phyloP scores from a whole-genome alignment of 176 grass and related monocot species.

The Triticum monococcum region DNA sequence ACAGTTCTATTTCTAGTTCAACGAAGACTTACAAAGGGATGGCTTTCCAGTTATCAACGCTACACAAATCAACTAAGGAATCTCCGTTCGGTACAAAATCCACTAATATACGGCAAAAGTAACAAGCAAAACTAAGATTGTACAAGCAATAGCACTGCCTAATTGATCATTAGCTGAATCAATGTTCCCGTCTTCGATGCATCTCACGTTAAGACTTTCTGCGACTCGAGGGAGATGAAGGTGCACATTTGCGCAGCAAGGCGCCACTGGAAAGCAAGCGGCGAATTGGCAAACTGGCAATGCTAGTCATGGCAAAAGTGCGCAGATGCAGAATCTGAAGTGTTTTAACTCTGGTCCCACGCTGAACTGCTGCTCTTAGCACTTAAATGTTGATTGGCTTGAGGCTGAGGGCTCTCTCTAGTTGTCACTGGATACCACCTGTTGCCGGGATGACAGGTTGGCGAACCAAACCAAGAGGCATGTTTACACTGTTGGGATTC shows the following conservation, averaged over 20 bases:
- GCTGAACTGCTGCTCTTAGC: constrained; percentile 71
- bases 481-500: constrained; percentile 43
- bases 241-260: constrained; percentile 5
- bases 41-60: constrained; percentile 16
- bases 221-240: neutral
- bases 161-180: constrained; percentile 12
- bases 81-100: constrained; percentile 31
- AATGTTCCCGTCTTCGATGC: neutral
- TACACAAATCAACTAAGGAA: constrained; percentile 26
- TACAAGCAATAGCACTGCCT: constrained; percentile 36
- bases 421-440: constrained; percentile 51
- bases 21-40: constrained; percentile 1
- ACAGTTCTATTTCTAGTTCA: constrained; percentile 10
- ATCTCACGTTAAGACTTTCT: neutral
- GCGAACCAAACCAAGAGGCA: constrained; percentile 39
- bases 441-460: constrained; percentile 74
- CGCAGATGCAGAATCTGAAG: constrained; percentile 6
- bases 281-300: constrained; percentile 43
- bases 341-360: neutral
- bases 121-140: constrained; percentile 38
- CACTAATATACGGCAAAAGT: constrained; percentile 25
- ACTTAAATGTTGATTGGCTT: constrained; percentile 31
- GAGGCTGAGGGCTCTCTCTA: neutral
- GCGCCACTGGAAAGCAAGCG: constrained; percentile 23
- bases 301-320: constrained; percentile 79